Percentiles rank a stretch among this genome's conserved stretches.
Evolutionary conservation across 2,329 filamentous ascomycete genomes (phyloP).

Genomic region (Pestalotiopsis sp.): DNA sequence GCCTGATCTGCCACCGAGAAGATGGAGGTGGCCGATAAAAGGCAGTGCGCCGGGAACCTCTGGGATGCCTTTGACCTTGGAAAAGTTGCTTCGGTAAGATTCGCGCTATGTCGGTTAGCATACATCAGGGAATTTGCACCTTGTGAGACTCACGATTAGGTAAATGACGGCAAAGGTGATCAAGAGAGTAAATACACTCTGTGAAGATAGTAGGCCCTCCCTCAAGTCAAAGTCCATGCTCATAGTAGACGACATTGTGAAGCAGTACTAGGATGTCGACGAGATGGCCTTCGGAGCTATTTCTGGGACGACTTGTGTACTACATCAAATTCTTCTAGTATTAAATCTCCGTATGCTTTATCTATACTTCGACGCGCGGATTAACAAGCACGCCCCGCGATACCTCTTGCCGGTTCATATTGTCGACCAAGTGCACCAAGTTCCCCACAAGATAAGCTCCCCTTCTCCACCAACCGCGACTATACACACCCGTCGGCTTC

Average conservation of each 20-base stretch:
- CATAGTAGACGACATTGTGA: constrained; percentile 1
- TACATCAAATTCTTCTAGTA: no score
- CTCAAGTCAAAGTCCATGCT: background rate
- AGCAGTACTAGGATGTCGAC: background rate
- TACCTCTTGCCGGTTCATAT: background rate
- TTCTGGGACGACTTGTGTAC: no score
- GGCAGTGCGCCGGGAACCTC: constrained; percentile 19
- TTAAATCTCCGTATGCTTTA: background rate
- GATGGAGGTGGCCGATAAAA: constrained; percentile 22
- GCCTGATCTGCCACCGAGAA: constrained; percentile 21
- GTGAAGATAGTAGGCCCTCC: constrained; percentile 1
- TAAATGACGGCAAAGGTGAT: background rate
- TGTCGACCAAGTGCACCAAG: background rate
- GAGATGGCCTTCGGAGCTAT: background rate
- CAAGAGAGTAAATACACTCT: background rate
- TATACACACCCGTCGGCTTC: background rate
- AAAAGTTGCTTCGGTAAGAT: constrained; percentile 13
- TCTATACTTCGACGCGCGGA: background rate
- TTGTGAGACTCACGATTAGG: background rate
- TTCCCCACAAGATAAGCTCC: background rate
- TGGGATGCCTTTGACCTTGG: constrained; percentile 17
- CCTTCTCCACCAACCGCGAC: background rate
- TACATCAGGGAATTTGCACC: background rate
- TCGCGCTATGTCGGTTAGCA: background rate
- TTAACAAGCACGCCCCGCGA: background rate